Base-by-base conservation (phyloP, 306 rosid genomes). In the Vigna radiata region DNA sequence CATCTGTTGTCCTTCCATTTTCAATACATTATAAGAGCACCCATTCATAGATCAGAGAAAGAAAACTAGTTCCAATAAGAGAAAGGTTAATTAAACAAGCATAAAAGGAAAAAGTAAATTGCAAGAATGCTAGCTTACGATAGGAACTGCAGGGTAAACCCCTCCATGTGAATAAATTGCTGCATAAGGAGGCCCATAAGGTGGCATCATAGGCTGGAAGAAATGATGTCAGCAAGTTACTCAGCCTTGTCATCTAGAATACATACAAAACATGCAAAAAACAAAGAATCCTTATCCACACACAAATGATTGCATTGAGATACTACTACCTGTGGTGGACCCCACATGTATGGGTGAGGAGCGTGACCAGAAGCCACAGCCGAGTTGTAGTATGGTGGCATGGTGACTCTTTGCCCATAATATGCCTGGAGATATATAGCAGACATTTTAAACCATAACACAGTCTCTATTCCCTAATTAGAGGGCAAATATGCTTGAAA, bases 321-420 rank as follows among this genome's bases (percentile, higher is more conserved):
- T 67, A 61, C 37, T 81, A 90, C 97, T 83, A 90, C 98, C 96
- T 94, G 98, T 21, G 98, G 96, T 65, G 97, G 95, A 17, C 91
- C 93, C 98, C 97, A 92, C 90, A 94, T 89, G 72, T 92, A 94
- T 23, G 98, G 96, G 48, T 92, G 98, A 76, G 95, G 93, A 70
- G 94, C 71, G 54, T 90, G 98, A 56, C 95, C 95, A 60, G 95
- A 83, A 82, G 91, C 83, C 43, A 84, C 85, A 36, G 95, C 86
- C 25, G 98, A 75, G 86, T 88, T 92, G 87, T 89, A 94, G 81
- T 85, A 94, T 67, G 95, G 95, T 17, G 96, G 96, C 18, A 94
- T 81, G 75, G 93, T n/a, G 39, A 94, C 93, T 87, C 96, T 87
- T 46, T 91, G 90, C 66, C 98, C 96, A 83, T 94, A 94, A 86